A percentile compares a stretch with the other conserved stretches of the same genome.
These are phyloP conservation scores for Haplosporangium gracile DNA, from an alignment of 192 early-diverging fungal species.

Conservation along the genomic window DNA sequence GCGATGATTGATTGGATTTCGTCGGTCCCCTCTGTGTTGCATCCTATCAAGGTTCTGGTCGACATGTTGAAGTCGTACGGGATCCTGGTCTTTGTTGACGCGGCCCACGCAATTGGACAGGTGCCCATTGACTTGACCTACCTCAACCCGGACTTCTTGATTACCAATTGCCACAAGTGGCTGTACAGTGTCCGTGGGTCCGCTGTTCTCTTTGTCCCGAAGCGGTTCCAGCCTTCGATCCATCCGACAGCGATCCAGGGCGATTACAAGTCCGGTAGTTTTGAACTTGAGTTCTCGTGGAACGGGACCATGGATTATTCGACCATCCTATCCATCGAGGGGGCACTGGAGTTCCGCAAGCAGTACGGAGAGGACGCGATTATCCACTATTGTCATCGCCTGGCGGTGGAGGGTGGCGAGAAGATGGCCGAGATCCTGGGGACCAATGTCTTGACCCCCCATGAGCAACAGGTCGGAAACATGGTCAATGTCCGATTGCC, in stretches of 20 bases:
- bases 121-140: slow-evolving; percentile 69
- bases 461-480: slow-evolving; percentile 57
- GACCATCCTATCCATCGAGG: slow-evolving; percentile 40
- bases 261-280: slow-evolving; percentile 52
- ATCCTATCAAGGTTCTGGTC: slow-evolving; percentile 57
- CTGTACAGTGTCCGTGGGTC: slow-evolving; percentile 66
- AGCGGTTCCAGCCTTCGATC: slow-evolving; percentile 57
- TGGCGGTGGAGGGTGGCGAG: slow-evolving; percentile 68
- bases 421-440: slow-evolving; percentile 68
- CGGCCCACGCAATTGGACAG: slow-evolving; percentile 79
- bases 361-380: slow-evolving; percentile 69
- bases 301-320: slow-evolving; percentile 63
- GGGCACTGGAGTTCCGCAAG: slow-evolving; percentile 66
- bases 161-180: slow-evolving; percentile 81
- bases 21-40: slow-evolving; percentile 65
- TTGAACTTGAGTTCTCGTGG: slow-evolving; percentile 64
- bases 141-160: slow-evolving; percentile 74
- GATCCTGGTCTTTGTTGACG: slow-evolving; percentile 73
- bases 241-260: slow-evolving; percentile 63
- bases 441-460: slow-evolving; percentile 68
- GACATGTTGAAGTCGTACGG: slow-evolving; percentile 59
- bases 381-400: slow-evolving; percentile 61
- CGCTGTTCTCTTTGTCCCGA: slow-evolving; percentile 67
- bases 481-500: slow-evolving; percentile 77
- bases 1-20: slow-evolving; percentile 70